Evolutionary conservation across 371 early-diverging fungal species (phyloP), one percentile per base, ranked within the genome.

Genomic region (Mucor racemosus): DNA sequence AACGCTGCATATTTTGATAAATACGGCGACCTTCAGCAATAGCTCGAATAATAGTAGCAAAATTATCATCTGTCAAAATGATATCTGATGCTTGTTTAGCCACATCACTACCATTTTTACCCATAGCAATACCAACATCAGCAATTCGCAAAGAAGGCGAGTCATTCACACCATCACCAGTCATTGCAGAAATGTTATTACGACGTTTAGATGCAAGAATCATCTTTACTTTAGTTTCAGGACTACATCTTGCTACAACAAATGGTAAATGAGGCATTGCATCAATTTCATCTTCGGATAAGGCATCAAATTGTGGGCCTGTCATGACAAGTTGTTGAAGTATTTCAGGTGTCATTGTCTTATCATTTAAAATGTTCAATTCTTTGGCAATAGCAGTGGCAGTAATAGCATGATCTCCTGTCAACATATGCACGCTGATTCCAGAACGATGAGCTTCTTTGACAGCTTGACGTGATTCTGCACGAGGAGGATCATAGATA

Each of bases 191-290:
- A 50, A 86, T 82, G 35, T 89, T 86, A 4, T 86, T 84, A 34
- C 91, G 87, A 15, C 89, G 83, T 67, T 97, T 91, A 62, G 99
- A 79, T 0, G 97, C 95, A 69, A 90, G 84, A 33, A 99, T 96
- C 84, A 99, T 94, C 83, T 94, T 96, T 60, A 97, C 89, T 75
- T 99, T 99, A 71, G 96, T 96, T 67, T 98, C 97, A 1, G 99
- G 99, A 15, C 86, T 88, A 74, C 95, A 94, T 42, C 99, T 88
- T 0, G 98, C 97, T 69, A 98, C 94, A 1, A 98, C 97, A n/a
- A 87, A 83, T 7, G 97, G 97, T 48, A 97, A 88, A 48, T 62
- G 54, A 31, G 62, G 62, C 9, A 62, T n/a, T 1, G 62, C 62
- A 15, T 62, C 62, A 9, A 62, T 62, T n/a, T 50, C 62, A 1